Base-by-base conservation (phyloP, 306 rosid genomes). In the Ormosia semicastrata region DNA sequence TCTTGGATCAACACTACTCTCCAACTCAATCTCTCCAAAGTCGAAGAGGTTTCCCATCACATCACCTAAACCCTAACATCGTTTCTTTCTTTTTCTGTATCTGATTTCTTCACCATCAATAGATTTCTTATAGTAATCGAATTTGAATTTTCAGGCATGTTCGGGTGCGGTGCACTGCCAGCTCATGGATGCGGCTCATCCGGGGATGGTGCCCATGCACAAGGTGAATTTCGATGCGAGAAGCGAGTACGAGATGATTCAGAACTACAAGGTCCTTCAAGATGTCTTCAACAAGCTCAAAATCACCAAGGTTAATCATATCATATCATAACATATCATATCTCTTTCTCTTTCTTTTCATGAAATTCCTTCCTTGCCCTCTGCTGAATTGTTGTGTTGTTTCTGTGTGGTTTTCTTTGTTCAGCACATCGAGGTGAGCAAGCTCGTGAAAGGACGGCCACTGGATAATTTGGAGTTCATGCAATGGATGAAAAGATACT, bases 401-500 rank as follows among this genome's bases (percentile, higher is more conserved):
- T 1, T 1, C 24, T 46, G 50, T 44, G 13, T 44, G 50, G 50
- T 56, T 62, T 71, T 30, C 4, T 44, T 44, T 24, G 24, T 24
- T 11, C 82, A 95, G 98, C 87, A 92, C 68, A 92, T 95, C 29
- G 97, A 95, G 86, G 99, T 95, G 62, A 93, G 58, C 85, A 95
- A 92, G 90, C 91, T 95, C 4, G 94, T 94, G 65, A 95, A 95
- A 66, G 99, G 99, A 75, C 89, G 97, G 66, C 96, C 99, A 2
- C 88, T 95, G 46, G 98, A 95, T 80, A 95, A 95, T 85, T 64
- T 95, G 86, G 99, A 95, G 86, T 92, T 95, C 86, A 95, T 93
- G 96, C 99, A 93, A 63, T 95, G 99, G 99, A 82, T 95, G 98
- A 95, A 95, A 82, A 76, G 96, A 44, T 95, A 93, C 90, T 93